phyloP scores from a whole-genome alignment of 2,329 filamentous ascomycete species.

The Colletotrichum salicis region DNA sequence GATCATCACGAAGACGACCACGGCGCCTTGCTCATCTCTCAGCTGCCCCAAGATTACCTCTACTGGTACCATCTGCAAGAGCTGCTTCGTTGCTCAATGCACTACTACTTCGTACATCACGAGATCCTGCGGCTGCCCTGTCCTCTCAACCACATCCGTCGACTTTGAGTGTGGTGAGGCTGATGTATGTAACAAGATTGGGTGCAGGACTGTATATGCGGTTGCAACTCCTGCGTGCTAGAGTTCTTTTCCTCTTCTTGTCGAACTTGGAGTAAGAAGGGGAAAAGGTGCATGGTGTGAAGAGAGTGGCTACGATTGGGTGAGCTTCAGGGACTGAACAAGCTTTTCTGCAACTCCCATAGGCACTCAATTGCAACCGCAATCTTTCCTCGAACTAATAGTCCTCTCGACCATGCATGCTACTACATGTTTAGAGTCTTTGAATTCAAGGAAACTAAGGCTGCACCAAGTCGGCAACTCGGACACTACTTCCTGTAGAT shows the following conservation, averaged over 20 bases:
- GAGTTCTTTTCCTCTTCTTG: not conserved
- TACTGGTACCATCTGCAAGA: slow-evolving; percentile 45
- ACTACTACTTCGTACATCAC: slow-evolving; percentile 43
- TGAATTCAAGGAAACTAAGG: not conserved
- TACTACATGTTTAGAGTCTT: too few relatives aligned
- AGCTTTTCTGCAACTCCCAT: not conserved
- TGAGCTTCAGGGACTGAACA: not conserved
- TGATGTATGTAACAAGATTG: slow-evolving; percentile 30
- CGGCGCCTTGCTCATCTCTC: slow-evolving; percentile 11
- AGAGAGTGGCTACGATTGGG: not conserved
- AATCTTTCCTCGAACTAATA: not conserved
- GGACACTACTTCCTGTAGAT: not conserved
- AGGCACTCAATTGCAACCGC: not conserved
- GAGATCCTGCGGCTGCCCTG: slow-evolving; percentile 46
- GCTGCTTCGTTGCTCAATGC: slow-evolving; percentile 46
- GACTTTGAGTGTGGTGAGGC: slow-evolving; percentile 41
- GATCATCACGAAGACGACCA: slow-evolving; percentile 7
- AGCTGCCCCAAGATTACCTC: slow-evolving; percentile 48
- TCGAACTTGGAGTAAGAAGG: not conserved
- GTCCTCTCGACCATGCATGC: too few relatives aligned
- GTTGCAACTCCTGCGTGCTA: slow-evolving; percentile 20
- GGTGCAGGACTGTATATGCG: slow-evolving; percentile 29
- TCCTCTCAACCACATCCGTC: slow-evolving; percentile 43
- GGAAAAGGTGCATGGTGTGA: not conserved
- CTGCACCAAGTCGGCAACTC: not conserved